Conservation (phyloP, 441 rosid species). For the Erodium moschatum region DNA sequence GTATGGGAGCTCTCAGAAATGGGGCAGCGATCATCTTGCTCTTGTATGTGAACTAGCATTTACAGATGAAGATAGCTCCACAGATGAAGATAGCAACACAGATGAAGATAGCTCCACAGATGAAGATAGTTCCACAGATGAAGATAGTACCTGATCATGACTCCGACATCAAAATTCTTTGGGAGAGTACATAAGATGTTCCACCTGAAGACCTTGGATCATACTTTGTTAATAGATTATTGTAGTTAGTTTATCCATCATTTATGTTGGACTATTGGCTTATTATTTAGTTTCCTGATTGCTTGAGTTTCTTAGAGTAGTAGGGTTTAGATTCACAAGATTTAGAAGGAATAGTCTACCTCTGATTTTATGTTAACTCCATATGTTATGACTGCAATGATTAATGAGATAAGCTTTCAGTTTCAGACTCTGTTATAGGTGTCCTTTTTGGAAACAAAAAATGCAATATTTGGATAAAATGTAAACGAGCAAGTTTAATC, state of each 20-base stretch:
- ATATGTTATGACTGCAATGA: background rate
- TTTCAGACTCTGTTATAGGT: background rate
- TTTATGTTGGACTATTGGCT: background rate
- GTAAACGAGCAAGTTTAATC: no score
- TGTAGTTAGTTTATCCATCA: background rate
- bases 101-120: background rate
- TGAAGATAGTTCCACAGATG: no score
- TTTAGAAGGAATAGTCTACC: background rate
- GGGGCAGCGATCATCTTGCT: slow-evolving; percentile 97
- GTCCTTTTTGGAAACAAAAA: no score
- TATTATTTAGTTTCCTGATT: background rate
- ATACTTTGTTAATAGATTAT: background rate
- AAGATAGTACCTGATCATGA: background rate
- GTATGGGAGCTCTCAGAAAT: slow-evolving; percentile 29
- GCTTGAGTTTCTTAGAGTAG: background rate
- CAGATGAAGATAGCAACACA: no score
- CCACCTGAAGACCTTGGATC: background rate
- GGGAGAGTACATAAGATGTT: background rate
- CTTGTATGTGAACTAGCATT: slow-evolving; percentile 82
- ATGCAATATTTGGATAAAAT: no score
- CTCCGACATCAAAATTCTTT: background rate
- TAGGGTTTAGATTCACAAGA: background rate
- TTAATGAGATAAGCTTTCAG: background rate
- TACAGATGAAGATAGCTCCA: slow-evolving; percentile 15
- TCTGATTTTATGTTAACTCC: background rate